phyloP scores from a whole-genome alignment of 352 stramenopile species.

The Globisporangium camurandrum region DNA sequence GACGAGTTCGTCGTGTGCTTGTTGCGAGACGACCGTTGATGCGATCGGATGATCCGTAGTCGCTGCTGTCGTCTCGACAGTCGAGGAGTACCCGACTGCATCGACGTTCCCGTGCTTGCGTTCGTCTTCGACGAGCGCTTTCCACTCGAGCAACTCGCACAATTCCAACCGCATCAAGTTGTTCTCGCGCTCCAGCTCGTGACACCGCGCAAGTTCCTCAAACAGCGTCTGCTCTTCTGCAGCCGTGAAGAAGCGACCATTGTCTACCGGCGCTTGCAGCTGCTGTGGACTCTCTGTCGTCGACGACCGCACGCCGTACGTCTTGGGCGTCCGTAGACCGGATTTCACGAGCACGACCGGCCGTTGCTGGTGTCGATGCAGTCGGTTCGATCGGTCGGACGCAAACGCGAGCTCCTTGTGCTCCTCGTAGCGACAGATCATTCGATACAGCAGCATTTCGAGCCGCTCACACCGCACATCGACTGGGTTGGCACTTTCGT shows the following conservation, averaged over 20 bases:
- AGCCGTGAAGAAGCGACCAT: constrained; percentile 13
- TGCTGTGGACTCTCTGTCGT: constrained; percentile 31
- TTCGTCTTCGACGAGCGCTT: constrained; percentile 48
- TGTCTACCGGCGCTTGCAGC: constrained; percentile 11
- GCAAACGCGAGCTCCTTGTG: constrained; percentile 66
- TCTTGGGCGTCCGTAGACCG: constrained; percentile 41
- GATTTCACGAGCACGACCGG: constrained; percentile 18
- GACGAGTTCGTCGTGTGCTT: constrained; percentile 32
- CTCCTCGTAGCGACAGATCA: constrained; percentile 83
- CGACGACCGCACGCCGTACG: constrained; percentile 22
- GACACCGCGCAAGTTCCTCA: constrained; percentile 27
- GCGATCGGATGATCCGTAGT: constrained; percentile 15
- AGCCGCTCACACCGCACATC: constrained; percentile 58
- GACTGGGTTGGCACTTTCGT: constrained; percentile 29
- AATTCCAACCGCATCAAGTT: constrained; percentile 59
- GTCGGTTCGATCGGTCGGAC: constrained; percentile 27
- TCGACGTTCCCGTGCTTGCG: constrained; percentile 24
- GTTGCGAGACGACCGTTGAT: too few relatives aligned
- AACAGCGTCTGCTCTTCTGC: constrained; percentile 32
- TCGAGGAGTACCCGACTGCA: constrained; percentile 10
- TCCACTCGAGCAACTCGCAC: constrained; percentile 70
- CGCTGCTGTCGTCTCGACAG: constrained; percentile 1
- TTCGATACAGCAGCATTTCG: constrained; percentile 80
- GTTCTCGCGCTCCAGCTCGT: constrained; percentile 62
- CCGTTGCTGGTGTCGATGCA: constrained; percentile 11